Base-by-base conservation (phyloP, 495 filamentous ascomycete genomes). In the Cairneyella variabilis region DNA sequence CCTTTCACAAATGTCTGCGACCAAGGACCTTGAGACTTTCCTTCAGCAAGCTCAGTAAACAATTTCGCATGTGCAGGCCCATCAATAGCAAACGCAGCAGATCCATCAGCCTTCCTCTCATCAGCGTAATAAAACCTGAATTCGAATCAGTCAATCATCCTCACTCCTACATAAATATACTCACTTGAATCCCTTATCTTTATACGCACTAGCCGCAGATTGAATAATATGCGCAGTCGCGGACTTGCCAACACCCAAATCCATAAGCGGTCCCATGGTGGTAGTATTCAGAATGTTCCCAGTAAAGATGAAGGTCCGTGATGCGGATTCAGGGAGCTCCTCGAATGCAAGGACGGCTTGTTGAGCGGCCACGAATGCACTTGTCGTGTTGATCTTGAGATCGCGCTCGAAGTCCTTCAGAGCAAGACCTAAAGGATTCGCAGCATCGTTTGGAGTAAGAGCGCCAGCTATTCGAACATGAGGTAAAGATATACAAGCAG, bases 81-180 rank as follows among this genome's bases (percentile, higher is more conserved):
- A 49, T 66, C 62, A 16, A 77, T 62, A 17, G 14, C 42, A 37
- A 46, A 53, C 6, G 26, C 62, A 30, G 65, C 50, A 14, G 66
- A 34, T 3, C 75, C 75, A 59, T 76, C 71, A 8, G 64, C 59
- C 22, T 70, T 72, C 38, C 74, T 60, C 55, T 77, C 69, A 54
- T 76, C 75, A 20, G 63, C 71, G 63, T 76, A 78, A 51, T 75
- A 77, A 56, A 78, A 77, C 51, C 74, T 76, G 43, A 9, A 57
- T 23, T 50, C 27, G 28, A 20, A 18, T 57, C 37, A 58, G 25
- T 21, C 30, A 47, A 34, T 36, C 27, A 14, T 28, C 50, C 12
- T 38, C 23, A 37, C 14, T 27, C 17, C 12, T 36, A 21, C 27
- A 32, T n/a, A 32, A n/a, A 16, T 18, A 28, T 36, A 16, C 21